These are phyloP conservation scores for Penicillium frequentans DNA, from an alignment of 2,329 filamentous ascomycete species.

Conservation along the genomic window DNA sequence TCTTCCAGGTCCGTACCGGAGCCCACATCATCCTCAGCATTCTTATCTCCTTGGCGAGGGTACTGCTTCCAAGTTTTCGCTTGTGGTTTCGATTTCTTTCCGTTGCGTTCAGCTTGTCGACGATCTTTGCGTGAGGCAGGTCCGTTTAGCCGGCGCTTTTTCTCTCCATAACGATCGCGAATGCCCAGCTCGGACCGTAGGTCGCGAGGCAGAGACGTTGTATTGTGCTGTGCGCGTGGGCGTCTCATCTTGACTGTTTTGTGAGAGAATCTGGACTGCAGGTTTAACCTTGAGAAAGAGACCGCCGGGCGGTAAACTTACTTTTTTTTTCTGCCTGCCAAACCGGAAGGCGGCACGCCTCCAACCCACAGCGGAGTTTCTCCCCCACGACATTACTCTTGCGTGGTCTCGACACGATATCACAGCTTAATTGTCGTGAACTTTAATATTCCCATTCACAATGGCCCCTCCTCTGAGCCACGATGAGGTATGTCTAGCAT, in stretches of 20 bases:
- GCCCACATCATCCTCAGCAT: slow-evolving; percentile 28
- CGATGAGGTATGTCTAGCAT: slow-evolving; percentile 39
- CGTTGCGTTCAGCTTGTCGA: slow-evolving; percentile 64
- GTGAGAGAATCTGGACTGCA: background rate
- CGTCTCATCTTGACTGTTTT: slow-evolving; percentile 32
- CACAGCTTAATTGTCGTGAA: background rate
- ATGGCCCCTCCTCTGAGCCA: slow-evolving; percentile 41
- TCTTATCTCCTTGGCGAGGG: slow-evolving; percentile 10
- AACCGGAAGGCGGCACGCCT: slow-evolving; percentile 19
- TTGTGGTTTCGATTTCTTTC: slow-evolving; percentile 55
- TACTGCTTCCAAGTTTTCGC: slow-evolving; percentile 18
- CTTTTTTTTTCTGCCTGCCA: slow-evolving; percentile 26
- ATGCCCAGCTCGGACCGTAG: slow-evolving; percentile 43
- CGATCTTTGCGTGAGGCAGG: slow-evolving; percentile 59
- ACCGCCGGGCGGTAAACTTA: slow-evolving; percentile 17
- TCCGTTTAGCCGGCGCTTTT: slow-evolving; percentile 31
- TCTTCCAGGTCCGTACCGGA: slow-evolving; percentile 19
- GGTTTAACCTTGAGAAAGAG: background rate
- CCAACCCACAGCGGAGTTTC: slow-evolving; percentile 24
- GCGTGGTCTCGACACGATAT: background rate
- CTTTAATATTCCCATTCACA: background rate
- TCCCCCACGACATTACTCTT: slow-evolving; percentile 16
- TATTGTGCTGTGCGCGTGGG: slow-evolving; percentile 34
- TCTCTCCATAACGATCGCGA: slow-evolving; percentile 35
- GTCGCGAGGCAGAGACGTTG: slow-evolving; percentile 42